A percentile compares a stretch with the other conserved stretches of the same genome.
Conservation (phyloP, 306 rosid species). For the Aeschynomene evenia region DNA sequence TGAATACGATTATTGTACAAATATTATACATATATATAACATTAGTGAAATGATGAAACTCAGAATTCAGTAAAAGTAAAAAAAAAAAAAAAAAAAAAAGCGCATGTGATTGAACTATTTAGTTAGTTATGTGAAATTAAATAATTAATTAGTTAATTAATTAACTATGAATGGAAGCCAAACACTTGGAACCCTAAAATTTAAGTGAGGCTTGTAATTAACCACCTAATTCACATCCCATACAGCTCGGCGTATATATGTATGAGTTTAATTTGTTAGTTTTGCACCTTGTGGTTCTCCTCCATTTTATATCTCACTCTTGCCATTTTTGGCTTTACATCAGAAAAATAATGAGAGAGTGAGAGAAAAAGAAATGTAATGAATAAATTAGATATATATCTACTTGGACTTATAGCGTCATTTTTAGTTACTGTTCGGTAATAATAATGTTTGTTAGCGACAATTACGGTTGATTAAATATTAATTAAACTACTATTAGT, state of each 20-base stretch:
- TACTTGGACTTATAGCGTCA: neutral
- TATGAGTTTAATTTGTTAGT: no score
- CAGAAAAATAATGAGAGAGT: neutral
- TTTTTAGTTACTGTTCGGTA: neutral
- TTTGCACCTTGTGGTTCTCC: constrained; percentile 23
- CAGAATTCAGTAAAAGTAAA: neutral
- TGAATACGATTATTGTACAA: no score
- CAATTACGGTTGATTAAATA: neutral
- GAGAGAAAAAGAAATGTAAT: neutral
- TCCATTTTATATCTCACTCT: neutral
- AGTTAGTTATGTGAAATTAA: constrained; percentile 5
- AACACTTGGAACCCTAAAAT: constrained; percentile 37
- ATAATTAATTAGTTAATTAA: no score
- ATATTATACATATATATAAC: no score
- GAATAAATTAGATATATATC: neutral
- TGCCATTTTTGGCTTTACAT: neutral
- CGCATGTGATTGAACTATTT: neutral
- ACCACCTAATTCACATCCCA: neutral
- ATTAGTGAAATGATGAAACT: neutral
- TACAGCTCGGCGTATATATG: constrained; percentile 19
- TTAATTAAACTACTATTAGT: neutral
- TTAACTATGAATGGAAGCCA: constrained; percentile 20
- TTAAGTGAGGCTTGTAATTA: constrained; percentile 8
- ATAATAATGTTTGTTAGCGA: neutral
- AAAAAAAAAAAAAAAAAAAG: neutral